Evolutionary conservation across 176 grass and related monocot species (phyloP).

Genomic region (Echinochloa phyllopogon): DNA sequence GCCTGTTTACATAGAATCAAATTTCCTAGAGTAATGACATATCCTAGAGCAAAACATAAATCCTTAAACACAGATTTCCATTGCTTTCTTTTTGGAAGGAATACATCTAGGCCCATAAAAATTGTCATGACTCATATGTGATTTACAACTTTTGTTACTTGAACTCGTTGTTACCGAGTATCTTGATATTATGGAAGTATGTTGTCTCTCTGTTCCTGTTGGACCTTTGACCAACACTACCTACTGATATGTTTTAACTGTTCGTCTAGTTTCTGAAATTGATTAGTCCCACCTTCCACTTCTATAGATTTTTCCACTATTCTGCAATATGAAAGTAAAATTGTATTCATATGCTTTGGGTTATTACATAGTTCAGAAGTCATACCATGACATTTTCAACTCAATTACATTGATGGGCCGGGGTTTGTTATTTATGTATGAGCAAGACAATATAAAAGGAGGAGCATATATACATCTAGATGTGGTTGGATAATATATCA

Average conservation of each 20-base stretch:
- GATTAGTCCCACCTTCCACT: not conserved
- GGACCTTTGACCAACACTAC: not conserved
- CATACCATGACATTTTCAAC: constrained; percentile 35
- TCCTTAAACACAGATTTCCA: not conserved
- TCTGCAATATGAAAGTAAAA: not conserved
- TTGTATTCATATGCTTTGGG: not conserved
- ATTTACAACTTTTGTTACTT: not conserved
- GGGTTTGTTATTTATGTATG: not conserved
- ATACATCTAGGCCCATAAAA: not conserved
- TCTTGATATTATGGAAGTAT: not conserved
- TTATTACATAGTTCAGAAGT: not conserved
- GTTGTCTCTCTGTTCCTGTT: not conserved
- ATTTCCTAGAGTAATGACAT: not conserved
- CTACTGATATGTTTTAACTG: not conserved
- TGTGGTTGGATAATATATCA: constrained; percentile 29
- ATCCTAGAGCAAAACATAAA: not conserved
- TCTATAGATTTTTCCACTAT: not conserved
- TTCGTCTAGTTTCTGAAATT: constrained; percentile 1
- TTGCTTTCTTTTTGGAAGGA: not conserved
- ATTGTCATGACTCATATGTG: not conserved
- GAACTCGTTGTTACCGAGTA: constrained; percentile 8
- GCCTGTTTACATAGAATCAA: not conserved
- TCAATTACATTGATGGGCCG: not conserved
- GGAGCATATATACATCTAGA: not conserved
- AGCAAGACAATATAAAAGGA: constrained; percentile 1